Evolutionary conservation across 176 grass and related monocot genomes (phyloP).

Genomic region (Eremochloa ophiuroides): DNA sequence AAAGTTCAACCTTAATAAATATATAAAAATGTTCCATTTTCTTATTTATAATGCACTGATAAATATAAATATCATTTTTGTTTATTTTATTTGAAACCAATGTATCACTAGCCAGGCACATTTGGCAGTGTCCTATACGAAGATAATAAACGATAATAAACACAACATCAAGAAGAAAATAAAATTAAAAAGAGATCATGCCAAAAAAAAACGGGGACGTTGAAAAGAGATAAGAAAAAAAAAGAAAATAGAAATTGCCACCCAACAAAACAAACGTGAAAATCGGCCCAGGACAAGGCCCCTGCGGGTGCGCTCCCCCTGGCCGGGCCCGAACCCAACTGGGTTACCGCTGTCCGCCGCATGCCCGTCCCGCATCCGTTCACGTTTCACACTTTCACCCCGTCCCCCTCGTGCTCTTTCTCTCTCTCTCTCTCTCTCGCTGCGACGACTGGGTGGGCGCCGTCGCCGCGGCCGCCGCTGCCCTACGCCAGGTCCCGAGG

Average conservation of each 20-base stretch:
- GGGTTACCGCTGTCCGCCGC: neutral
- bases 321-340: neutral
- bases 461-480: neutral
- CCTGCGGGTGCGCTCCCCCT: neutral
- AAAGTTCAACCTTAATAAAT: no score
- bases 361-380: neutral
- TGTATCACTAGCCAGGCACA: neutral
- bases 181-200: neutral
- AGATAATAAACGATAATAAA: neutral
- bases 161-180: neutral
- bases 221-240: neutral
- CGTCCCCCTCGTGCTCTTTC: neutral
- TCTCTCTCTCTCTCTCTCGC: neutral
- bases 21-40: no score
- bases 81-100: neutral
- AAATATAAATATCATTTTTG: neutral
- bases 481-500: neutral
- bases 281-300: neutral
- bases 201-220: neutral
- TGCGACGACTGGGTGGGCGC: neutral
- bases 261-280: neutral
- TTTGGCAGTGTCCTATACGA: neutral
- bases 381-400: neutral
- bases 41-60: no score
- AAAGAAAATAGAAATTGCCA: no score